phyloP scores from a whole-genome alignment of 768 basidiomycete genomes.

The Scleroderma citrinum region DNA sequence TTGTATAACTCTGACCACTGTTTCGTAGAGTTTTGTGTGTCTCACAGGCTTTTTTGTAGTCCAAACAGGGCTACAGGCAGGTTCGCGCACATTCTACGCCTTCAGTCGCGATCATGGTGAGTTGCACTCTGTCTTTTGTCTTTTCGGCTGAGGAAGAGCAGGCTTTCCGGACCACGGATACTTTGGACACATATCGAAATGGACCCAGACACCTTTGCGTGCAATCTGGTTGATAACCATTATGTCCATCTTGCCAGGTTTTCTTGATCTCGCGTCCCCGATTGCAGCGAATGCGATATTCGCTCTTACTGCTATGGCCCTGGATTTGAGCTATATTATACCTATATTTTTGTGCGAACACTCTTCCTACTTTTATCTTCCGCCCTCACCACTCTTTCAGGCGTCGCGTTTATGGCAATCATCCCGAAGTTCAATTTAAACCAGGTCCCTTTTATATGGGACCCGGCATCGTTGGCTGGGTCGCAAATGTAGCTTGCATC shows the following conservation, averaged over 20 bases:
- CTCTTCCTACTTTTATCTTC: background rate
- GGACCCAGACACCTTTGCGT: conserved; percentile 69
- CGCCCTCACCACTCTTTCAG: conserved; percentile 14
- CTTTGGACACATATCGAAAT: conserved; percentile 60
- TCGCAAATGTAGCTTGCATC: conserved; percentile 61
- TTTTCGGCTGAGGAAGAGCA: conserved; percentile 10
- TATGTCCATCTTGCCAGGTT: conserved; percentile 60
- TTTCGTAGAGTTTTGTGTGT: conserved; percentile 61
- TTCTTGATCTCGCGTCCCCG: conserved; percentile 72
- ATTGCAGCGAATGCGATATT: conserved; percentile 79
- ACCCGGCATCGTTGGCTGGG: conserved; percentile 54
- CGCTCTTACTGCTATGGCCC: conserved; percentile 71
- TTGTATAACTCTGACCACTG: background rate
- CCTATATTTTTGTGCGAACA: conserved; percentile 55
- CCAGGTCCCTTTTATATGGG: conserved; percentile 89
- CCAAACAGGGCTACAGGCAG: conserved; percentile 77
- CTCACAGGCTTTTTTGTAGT: conserved; percentile 83
- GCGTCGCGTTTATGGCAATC: conserved; percentile 59
- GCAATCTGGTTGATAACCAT: conserved; percentile 71
- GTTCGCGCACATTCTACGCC: conserved; percentile 76
- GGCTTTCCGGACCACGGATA: conserved; percentile 74
- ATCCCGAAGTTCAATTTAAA: conserved; percentile 78
- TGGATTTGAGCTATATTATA: conserved; percentile 77
- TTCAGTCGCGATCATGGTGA: conserved; percentile 75
- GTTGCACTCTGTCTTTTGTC: conserved; percentile 5